Conservation (phyloP, 129 eudicot genomes). For the Ambrosia artemisiifolia region DNA sequence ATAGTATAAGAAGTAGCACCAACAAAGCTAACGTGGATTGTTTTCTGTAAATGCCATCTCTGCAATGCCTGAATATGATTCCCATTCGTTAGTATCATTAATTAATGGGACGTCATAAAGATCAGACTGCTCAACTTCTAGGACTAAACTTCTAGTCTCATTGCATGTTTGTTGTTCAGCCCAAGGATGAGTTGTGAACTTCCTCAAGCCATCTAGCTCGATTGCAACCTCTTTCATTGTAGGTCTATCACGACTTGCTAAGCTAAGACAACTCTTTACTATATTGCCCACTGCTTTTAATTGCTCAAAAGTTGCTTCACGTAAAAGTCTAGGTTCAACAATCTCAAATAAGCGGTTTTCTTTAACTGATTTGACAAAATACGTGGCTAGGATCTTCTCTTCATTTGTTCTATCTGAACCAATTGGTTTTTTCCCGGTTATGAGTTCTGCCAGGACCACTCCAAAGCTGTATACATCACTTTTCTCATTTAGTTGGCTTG, state of each 20-base stretch:
- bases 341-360: background rate
- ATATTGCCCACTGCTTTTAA: background rate
- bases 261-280: background rate
- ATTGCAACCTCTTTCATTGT: background rate
- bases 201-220: background rate
- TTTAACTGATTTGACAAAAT: background rate
- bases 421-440: background rate
- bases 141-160: background rate
- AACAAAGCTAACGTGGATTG: background rate
- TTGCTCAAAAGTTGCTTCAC: background rate
- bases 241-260: background rate
- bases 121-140: background rate
- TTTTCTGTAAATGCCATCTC: background rate
- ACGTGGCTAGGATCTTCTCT: background rate
- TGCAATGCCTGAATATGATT: background rate
- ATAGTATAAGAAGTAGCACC: background rate
- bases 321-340: background rate
- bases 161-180: background rate
- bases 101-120: background rate
- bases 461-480: conserved; percentile 6
- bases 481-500: conserved; percentile 5
- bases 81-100: background rate
- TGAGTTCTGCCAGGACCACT: background rate
- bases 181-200: background rate
- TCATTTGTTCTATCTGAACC: background rate